Evolutionary conservation across 2,329 filamentous ascomycete genomes (phyloP).

Genomic region (Aureobasidium sp.): DNA sequence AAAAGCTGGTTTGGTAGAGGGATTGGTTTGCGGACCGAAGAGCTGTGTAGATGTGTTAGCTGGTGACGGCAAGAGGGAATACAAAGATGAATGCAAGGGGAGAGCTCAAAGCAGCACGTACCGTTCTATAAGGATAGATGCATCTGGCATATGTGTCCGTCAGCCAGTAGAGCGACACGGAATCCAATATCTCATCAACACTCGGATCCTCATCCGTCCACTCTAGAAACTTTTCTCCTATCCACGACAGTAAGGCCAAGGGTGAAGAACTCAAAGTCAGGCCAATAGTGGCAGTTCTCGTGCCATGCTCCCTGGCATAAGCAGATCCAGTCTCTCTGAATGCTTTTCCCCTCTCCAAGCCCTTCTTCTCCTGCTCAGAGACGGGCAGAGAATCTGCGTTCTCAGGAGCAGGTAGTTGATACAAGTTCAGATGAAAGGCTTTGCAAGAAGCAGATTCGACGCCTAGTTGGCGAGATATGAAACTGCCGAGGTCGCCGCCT

Average conservation of each 20-base stretch:
- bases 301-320: slow-evolving; percentile 49
- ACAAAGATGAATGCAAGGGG: no score
- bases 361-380: slow-evolving; percentile 32
- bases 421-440: slow-evolving; percentile 21
- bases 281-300: slow-evolving; percentile 50
- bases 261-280: slow-evolving; percentile 48
- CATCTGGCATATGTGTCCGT: slow-evolving; percentile 33
- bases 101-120: not conserved
- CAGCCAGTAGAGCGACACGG: slow-evolving; percentile 50
- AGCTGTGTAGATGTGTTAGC: not conserved
- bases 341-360: slow-evolving; percentile 30
- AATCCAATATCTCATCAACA: slow-evolving; percentile 40
- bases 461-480: slow-evolving; percentile 38
- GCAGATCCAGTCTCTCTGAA: slow-evolving; percentile 39
- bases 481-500: slow-evolving; percentile 50
- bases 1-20: slow-evolving; percentile 14
- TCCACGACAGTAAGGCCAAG: slow-evolving; percentile 51
- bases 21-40: not conserved
- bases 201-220: slow-evolving; percentile 44
- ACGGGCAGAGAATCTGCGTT: slow-evolving; percentile 21
- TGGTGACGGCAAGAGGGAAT: no score
- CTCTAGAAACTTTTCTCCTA: slow-evolving; percentile 50
- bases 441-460: slow-evolving; percentile 41
- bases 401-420: slow-evolving; percentile 20
- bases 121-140: slow-evolving; percentile 44